phyloP scores from a whole-genome alignment of 1,284 basidiomycete genomes.

The Naganishia sp. region DNA sequence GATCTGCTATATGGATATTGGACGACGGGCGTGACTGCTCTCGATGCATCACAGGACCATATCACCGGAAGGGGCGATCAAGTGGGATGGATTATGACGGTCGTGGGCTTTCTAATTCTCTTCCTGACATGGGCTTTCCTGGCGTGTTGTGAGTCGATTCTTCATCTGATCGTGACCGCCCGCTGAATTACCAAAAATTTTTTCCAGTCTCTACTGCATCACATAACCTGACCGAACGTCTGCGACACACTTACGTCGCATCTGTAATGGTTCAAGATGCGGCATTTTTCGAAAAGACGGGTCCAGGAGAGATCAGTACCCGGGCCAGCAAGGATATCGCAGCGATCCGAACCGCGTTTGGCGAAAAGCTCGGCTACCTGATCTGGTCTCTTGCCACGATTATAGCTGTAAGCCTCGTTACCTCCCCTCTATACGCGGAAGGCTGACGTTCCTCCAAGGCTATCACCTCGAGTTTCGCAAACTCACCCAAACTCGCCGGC shows the following conservation, averaged over 20 bases:
- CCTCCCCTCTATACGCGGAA: not conserved
- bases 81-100: slow-evolving; percentile 48
- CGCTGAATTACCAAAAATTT: not conserved
- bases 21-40: slow-evolving; percentile 40
- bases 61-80: slow-evolving; percentile 39
- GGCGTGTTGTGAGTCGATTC: slow-evolving; percentile 39
- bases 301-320: slow-evolving; percentile 92
- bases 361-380: slow-evolving; percentile 72
- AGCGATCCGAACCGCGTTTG: slow-evolving; percentile 81
- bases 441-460: slow-evolving; percentile 28
- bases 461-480: slow-evolving; percentile 52
- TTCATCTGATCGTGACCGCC: too few relatives aligned
- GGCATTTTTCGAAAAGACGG: slow-evolving; percentile 93
- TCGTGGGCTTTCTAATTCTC: slow-evolving; percentile 47
- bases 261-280: slow-evolving; percentile 60
- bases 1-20: slow-evolving; percentile 41
- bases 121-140: slow-evolving; percentile 43
- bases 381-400: slow-evolving; percentile 60
- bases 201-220: slow-evolving; percentile 48
- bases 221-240: slow-evolving; percentile 44
- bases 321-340: slow-evolving; percentile 76
- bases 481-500: slow-evolving; percentile 64
- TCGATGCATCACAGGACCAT: slow-evolving; percentile 29
- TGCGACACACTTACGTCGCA: slow-evolving; percentile 55
- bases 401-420: slow-evolving; percentile 57